Conservation (phyloP, 2,329 filamentous ascomycete genomes). For the Cordyceps tenuipes region DNA sequence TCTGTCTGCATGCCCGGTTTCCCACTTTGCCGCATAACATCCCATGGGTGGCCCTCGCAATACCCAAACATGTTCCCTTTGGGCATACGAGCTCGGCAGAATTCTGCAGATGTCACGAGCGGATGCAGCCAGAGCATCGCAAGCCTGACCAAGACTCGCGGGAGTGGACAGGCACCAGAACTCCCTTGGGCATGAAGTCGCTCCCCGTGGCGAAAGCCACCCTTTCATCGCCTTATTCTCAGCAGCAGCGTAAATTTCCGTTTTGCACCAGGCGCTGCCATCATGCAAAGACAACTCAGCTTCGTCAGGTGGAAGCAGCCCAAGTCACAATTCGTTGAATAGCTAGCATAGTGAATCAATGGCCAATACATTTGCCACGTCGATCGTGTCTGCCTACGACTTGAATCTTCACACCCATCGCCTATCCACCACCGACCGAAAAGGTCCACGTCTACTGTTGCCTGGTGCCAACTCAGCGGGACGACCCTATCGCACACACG, state of each 20-base stretch:
- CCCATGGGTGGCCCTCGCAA: neutral
- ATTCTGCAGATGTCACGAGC: neutral
- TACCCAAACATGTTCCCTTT: neutral
- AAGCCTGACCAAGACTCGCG: neutral
- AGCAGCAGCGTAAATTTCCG: neutral
- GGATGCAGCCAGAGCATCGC: neutral
- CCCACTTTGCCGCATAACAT: neutral
- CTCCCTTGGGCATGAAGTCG: neutral
- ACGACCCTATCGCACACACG: neutral
- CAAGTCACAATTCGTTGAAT: neutral
- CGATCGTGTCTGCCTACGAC: neutral
- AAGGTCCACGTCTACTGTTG: neutral
- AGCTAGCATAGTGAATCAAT: constrained; percentile 3
- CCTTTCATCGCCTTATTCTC: neutral
- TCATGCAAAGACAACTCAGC: neutral
- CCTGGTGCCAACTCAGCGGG: neutral
- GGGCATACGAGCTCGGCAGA: neutral
- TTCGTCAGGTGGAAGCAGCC: neutral
- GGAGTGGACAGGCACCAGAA: neutral
- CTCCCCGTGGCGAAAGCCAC: neutral
- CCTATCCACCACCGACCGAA: neutral
- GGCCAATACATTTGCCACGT: neutral
- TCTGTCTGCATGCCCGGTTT: neutral
- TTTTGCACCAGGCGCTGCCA: neutral
- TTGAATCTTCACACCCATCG: neutral